These are phyloP conservation scores for Neocallimastix lanati DNA, from an alignment of 192 early-diverging fungal species.

Conservation along the genomic window DNA sequence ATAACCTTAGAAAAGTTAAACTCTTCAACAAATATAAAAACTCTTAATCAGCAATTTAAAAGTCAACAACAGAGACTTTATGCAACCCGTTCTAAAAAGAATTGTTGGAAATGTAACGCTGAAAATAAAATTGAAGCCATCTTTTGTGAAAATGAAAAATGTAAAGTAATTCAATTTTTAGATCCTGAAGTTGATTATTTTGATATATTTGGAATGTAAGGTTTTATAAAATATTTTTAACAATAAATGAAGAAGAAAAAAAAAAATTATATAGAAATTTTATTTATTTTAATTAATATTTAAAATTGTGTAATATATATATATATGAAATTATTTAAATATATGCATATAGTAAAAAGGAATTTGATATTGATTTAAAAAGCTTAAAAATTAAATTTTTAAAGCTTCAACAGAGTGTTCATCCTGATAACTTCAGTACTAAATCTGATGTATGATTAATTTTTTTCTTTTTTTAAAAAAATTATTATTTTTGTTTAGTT, in stretches of 20 bases:
- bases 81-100: background rate
- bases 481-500: too few species aligned
- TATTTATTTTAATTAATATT: too few species aligned
- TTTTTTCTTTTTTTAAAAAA: too few species aligned
- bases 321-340: too few species aligned
- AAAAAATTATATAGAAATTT: too few species aligned
- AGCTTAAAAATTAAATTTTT: slow-evolving; percentile 47
- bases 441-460: slow-evolving; percentile 23
- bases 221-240: too few species aligned
- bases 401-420: slow-evolving; percentile 56
- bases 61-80: too few species aligned
- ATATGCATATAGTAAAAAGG: background rate
- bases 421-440: slow-evolving; percentile 65
- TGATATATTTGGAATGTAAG: slow-evolving; percentile 26
- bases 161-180: slow-evolving; percentile 35
- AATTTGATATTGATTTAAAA: slow-evolving; percentile 47
- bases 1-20: too few species aligned
- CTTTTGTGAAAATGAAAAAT: slow-evolving; percentile 36
- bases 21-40: too few species aligned
- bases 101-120: slow-evolving; percentile 46
- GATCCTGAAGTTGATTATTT: slow-evolving; percentile 29
- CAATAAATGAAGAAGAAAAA: too few species aligned
- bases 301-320: too few species aligned
- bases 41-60: too few species aligned
- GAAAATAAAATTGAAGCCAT: slow-evolving; percentile 16